phyloP scores from a whole-genome alignment of 441 rosid genomes.

The Lepidium campestre region DNA sequence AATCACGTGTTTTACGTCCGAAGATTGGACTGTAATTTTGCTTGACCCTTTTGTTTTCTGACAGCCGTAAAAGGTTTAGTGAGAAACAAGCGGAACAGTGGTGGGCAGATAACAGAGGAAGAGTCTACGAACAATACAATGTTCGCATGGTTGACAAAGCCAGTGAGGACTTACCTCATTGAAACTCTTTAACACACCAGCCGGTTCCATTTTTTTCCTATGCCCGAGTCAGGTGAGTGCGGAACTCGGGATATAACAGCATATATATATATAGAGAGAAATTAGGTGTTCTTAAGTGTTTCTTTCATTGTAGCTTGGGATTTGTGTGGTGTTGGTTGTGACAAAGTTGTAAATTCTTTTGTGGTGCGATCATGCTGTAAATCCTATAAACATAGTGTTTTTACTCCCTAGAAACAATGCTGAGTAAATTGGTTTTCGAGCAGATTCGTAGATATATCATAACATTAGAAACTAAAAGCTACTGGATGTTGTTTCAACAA shows the following conservation, averaged over 20 bases:
- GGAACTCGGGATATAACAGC: constrained; percentile 24
- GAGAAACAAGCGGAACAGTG: constrained; percentile 95
- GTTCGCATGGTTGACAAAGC: constrained; percentile 73
- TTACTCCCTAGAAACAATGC: constrained; percentile 10
- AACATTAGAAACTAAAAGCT: background rate
- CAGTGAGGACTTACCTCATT: constrained; percentile 60
- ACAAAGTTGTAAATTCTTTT: constrained; percentile 23
- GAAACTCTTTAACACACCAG: constrained; percentile 28
- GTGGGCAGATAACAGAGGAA: constrained; percentile 94
- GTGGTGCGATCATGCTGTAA: constrained; percentile 15
- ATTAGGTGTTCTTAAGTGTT: constrained; percentile 17
- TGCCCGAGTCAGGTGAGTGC: constrained; percentile 21
- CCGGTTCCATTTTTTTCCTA: constrained; percentile 17
- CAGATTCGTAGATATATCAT: background rate
- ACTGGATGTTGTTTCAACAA: background rate
- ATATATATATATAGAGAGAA: constrained; percentile 7
- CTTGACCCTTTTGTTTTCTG: background rate
- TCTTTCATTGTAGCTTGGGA: constrained; percentile 20
- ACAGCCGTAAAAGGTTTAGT: constrained; percentile 83
- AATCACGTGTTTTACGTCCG: background rate
- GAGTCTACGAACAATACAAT: constrained; percentile 84
- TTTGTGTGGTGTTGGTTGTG: constrained; percentile 23
- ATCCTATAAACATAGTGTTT: constrained; percentile 25
- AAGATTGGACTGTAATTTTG: background rate
- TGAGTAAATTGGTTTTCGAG: background rate